phyloP scores from a whole-genome alignment of 495 filamentous ascomycete genomes.

The Podospora anserina region DNA sequence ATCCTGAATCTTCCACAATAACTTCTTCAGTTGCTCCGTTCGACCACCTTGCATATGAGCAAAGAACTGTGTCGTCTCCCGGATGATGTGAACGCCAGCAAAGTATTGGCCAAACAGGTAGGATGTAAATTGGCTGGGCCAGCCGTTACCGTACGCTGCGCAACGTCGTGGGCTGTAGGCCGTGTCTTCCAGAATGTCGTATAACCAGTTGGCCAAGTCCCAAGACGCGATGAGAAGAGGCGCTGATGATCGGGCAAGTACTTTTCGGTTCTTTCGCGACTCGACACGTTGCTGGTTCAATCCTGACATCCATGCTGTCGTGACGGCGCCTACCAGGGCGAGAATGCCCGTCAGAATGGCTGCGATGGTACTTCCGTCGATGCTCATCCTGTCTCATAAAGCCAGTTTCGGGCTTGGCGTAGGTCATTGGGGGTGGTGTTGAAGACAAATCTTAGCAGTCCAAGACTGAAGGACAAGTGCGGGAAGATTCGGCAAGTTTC shows the following conservation, averaged over 20 bases:
- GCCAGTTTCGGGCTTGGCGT: no score
- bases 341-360: conserved; percentile 16
- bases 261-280: conserved; percentile 9
- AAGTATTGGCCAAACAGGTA: conserved; percentile 16
- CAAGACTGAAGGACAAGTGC: no score
- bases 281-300: conserved; percentile 12
- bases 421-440: no score
- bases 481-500: no score
- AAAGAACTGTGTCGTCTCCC: conserved; percentile 15
- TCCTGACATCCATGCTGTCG: conserved; percentile 16
- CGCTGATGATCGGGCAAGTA: conserved; percentile 4
- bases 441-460: no score
- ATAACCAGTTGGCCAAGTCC: conserved; percentile 13
- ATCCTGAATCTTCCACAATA: conserved; percentile 16
- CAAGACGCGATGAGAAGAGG: conserved; percentile 17
- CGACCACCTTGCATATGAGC: conserved; percentile 2
- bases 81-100: conserved; percentile 17
- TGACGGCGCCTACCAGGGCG: conserved; percentile 13
- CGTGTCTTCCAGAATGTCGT: conserved; percentile 12
- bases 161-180: conserved; percentile 9
- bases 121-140: conserved; percentile 8
- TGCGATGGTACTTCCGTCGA: conserved; percentile 14
- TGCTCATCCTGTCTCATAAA: neutral
- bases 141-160: conserved; percentile 9
- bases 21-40: conserved; percentile 10